Evolutionary conservation across 2,329 filamentous ascomycete genomes (phyloP), one percentile per base, ranked within the genome.

Genomic region (Calonectria multiphialidica): DNA sequence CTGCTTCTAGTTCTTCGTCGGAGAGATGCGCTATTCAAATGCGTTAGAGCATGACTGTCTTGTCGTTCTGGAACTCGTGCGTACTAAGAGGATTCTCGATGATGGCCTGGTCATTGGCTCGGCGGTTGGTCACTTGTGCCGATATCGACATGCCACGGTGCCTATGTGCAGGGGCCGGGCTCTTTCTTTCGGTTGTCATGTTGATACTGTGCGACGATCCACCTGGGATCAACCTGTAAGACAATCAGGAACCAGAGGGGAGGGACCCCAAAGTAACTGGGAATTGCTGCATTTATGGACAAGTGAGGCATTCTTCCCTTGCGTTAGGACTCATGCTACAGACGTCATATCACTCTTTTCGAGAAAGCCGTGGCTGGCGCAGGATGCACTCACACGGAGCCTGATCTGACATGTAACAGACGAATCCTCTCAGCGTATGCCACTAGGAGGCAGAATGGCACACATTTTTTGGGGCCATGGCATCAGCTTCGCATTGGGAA

Each of bases 31-130:
- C 84, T 86, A 40, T 63, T 62, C 25, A 37, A 35, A 59, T 10
- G n/a, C 40, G 30, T 64, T 9, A 23, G 23, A 28, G 1, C 45
- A 18, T 25, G 28, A 44, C 7, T 25, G 12, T 21, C 40, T 23
- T 10, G 23, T 10, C 21, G 21, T 13, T 23, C 15, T 12, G 25
- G 33, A 59, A 18, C 21, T 37, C 5, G 12, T n/a, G 28, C 49
- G 21, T 72, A 82, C 81, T 76, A 45, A 85, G 71, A 3, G 83
- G 82, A 49, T 83, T 85, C 61, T 84, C 83, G 25, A 85, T 84
- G 45, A 84, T 75, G 9, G 81, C 81, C 35, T 80, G 79, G 61
- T 81, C 79, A 50, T 83, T 84, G 28, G 78, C 74, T 18, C 78
- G 79, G 66, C 82, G 78, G 53, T 74, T 79, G 13, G 75, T 70